Base-by-base conservation (phyloP, 306 rosid species). In the Inga leiocalycina region DNA sequence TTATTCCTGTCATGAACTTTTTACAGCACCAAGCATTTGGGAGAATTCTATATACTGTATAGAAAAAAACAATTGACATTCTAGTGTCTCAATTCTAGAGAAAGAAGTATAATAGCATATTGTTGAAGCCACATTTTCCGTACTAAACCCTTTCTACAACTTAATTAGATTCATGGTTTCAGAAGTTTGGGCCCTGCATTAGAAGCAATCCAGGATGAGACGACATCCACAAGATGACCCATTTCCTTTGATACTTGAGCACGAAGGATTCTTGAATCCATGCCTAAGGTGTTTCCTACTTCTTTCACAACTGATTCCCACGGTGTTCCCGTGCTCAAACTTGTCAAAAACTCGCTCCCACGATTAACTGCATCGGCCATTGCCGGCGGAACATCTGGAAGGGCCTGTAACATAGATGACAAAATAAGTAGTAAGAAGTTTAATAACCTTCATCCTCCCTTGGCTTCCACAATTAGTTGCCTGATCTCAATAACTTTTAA, bases 231-330 rank as follows among this genome's bases (percentile, higher is more conserved):
- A 67, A 96, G 99, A 81, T 72, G 71, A 81, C 88, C 90, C 65
- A 93, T n/a, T 81, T 96, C 98, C 84, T 96, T 93, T 5, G 98
- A 92, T 74, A 70, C 84, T 75, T 93, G 90, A 14, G 93, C 84
- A 4, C 93, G 93, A 69, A 93, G 90, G 74, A 91, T 76, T 83
- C 76, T 81, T 0, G 98, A 92, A 86, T 96, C 98, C 32, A 87
- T 76, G 51, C 99, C 97, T 20, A 94, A 80, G 5, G 99, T 83
- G 91, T 84, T 91, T 62, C 97, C 98, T 5, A 93, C 91, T 91
- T 96, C 98, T 89, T 93, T 96, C 72, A 97, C 99, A 78, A 93
- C 94, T 0, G 91, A 82, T 83, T 96, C 99, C 99, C 97, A 96
- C 35, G 97, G 98, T 3, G 98, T 93, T 75, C 99, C 99, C 8